Evolutionary conservation across 2,329 filamentous ascomycete species (phyloP).

Genomic region (Cryphonectria radicalis): DNA sequence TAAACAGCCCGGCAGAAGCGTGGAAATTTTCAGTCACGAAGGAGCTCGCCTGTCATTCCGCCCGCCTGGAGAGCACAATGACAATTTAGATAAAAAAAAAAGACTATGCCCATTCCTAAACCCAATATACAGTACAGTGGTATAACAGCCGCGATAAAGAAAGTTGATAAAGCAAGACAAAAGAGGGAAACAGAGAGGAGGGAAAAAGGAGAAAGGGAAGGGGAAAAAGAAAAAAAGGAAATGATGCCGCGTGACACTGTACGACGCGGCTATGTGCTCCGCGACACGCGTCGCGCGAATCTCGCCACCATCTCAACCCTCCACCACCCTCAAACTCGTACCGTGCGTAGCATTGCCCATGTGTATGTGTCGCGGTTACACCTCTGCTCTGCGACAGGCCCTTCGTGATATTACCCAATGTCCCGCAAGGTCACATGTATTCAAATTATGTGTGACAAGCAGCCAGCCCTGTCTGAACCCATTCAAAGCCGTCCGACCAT

Average conservation of each 20-base stretch:
- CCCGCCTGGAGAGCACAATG: not conserved
- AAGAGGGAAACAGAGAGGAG: not conserved
- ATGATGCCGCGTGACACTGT: slow-evolving; percentile 8
- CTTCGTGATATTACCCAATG: slow-evolving; percentile 24
- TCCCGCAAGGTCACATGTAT: slow-evolving; percentile 18
- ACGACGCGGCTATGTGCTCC: slow-evolving; percentile 20
- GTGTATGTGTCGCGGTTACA: slow-evolving; percentile 16
- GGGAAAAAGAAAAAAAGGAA: not conserved
- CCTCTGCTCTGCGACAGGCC: slow-evolving; percentile 20
- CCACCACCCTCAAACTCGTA: slow-evolving; percentile 20
- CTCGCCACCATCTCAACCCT: slow-evolving; percentile 13
- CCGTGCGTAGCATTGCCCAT: slow-evolving; percentile 3
- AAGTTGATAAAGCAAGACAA: not conserved
- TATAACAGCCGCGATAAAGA: slow-evolving; percentile 17
- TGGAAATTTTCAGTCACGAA: not conserved
- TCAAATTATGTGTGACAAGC: slow-evolving; percentile 14
- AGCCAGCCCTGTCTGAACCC: slow-evolving; percentile 12
- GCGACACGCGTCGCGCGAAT: slow-evolving; percentile 26
- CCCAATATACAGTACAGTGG: slow-evolving; percentile 26
- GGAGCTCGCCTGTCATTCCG: not conserved
- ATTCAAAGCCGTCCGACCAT: slow-evolving; percentile 7
- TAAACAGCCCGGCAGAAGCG: not conserved
- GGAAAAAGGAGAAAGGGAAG: not conserved
- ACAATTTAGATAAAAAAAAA: slow-evolving; percentile 2
- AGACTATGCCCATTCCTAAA: slow-evolving; percentile 21